These are phyloP conservation scores for Xerocomus spinulosus DNA, from an alignment of 768 basidiomycete genomes.

Conservation along the genomic window DNA sequence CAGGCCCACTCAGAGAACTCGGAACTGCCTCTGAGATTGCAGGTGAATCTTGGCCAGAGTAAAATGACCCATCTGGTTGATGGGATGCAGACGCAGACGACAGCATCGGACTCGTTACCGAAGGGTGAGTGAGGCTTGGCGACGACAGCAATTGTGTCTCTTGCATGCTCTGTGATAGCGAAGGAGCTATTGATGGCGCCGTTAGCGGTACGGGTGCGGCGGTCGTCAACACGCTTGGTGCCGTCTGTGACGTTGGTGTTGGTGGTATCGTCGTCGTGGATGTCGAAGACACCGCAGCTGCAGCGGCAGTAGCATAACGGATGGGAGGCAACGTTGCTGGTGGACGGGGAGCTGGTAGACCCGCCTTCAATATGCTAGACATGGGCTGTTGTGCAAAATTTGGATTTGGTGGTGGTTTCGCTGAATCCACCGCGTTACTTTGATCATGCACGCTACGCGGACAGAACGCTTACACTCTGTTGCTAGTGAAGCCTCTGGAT, in stretches of 20 bases:
- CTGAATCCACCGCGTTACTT: conserved; percentile 11
- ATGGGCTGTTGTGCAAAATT: conserved; percentile 80
- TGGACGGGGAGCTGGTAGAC: conserved; percentile 54
- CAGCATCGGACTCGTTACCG: conserved; percentile 75
- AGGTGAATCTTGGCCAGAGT: conserved; percentile 69
- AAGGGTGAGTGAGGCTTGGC: conserved; percentile 82
- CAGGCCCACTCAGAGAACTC: conserved; percentile 42
- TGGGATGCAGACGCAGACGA: conserved; percentile 66
- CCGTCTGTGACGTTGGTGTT: conserved; percentile 35
- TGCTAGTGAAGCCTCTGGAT: conserved; percentile 58
- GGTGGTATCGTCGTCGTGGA: conserved; percentile 21
- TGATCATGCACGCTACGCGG: neutral
- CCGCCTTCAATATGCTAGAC: conserved; percentile 70
- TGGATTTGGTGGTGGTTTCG: conserved; percentile 73
- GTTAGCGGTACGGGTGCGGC: conserved; percentile 39
- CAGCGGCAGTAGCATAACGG: conserved; percentile 89
- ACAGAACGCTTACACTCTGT: conserved; percentile 48
- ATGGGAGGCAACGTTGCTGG: conserved; percentile 68
- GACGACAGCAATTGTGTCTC: conserved; percentile 52
- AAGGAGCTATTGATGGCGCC: conserved; percentile 35
- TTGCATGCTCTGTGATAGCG: conserved; percentile 29
- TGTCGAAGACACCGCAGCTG: conserved; percentile 34
- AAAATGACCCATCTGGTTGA: conserved; percentile 63
- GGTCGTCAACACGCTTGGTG: conserved; percentile 29
- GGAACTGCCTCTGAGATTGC: conserved; percentile 63